phyloP scores from a whole-genome alignment of 2,329 filamentous ascomycete species.

The Arthrobotrys entomopaga region DNA sequence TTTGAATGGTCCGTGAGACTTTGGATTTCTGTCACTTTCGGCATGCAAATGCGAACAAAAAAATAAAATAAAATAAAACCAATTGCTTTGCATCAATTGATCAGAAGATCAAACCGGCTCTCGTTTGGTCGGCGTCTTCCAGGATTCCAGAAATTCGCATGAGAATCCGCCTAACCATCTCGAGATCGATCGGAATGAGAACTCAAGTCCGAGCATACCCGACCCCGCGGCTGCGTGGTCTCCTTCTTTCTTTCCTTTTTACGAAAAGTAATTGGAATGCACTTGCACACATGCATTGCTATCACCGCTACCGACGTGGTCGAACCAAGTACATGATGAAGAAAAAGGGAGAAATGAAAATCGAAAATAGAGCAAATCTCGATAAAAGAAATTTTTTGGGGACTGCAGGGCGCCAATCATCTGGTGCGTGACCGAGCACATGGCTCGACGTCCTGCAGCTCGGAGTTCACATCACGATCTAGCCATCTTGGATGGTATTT shows the following conservation, averaged over 20 bases:
- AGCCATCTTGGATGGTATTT: constrained; percentile 16
- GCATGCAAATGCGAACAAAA: too few species aligned
- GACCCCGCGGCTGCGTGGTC: constrained; percentile 1
- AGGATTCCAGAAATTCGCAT: constrained; percentile 38
- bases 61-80: constrained; percentile 7
- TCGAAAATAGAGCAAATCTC: not conserved
- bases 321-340: not conserved
- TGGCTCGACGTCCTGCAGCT: constrained; percentile 10
- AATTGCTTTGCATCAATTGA: too few species aligned
- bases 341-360: not conserved
- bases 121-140: constrained; percentile 36
- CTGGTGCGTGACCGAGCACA: constrained; percentile 29
- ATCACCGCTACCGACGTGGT: not conserved
- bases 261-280: constrained; percentile 20
- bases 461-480: constrained; percentile 15
- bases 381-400: constrained; percentile 13
- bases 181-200: constrained; percentile 19
- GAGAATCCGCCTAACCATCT: constrained; percentile 21
- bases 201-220: constrained; percentile 28
- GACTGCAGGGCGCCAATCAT: constrained; percentile 7
- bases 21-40: too few species aligned
- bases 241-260: constrained; percentile 4
- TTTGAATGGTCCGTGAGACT: too few species aligned
- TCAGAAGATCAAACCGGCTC: not conserved
- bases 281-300: constrained; percentile 17